Base-by-base conservation (phyloP, 768 basidiomycete genomes). In the Rhodotorula babjevae region DNA sequence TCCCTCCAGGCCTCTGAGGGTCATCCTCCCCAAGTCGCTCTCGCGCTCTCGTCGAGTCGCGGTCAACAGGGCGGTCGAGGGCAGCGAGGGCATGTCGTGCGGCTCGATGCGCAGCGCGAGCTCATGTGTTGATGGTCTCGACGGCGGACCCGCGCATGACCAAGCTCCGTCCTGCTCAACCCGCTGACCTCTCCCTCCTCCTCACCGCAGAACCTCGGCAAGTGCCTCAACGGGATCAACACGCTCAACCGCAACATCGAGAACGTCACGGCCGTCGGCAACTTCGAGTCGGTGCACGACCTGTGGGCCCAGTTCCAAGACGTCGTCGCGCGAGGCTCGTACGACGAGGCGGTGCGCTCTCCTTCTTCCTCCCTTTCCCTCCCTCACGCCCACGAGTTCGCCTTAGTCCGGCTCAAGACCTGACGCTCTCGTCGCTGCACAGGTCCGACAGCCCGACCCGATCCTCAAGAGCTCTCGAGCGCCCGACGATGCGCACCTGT, bases 221-320 rank as follows among this genome's bases (percentile, higher is more conserved):
- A 67, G 33, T 63, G 63, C 63, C 46, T 71, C 33, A 65, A 59
- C 14, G 42, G 57, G 25, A 50, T 71, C n/a, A 76, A 76, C 61
- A 69, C 68, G 31, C 67, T 76, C 47, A 76, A 76, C 50, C 71
- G 75, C 56, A 73, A 73, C 63, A 76, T 76, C 40, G 75, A 76
- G 64, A 68, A 47, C 53, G 69, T 71, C 16, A 57, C 61, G 23
- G 16, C 44, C 10, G 72, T 73, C 56, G 75, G 71, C 23, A 27
- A 53, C 33, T 71, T 76, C 44, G 69, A 65, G 19, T 42, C 69
- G 12, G 75, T 76, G 11, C 63, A 70, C n/a, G 29, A 44, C 49
- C 60, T 73, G 29, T 76, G 75, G 75, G 60, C 52, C 10, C 63
- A 70, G 56, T 76, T 76, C 44, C 33, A 57, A 57, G 53, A 58